Evolutionary conservation across 306 rosid species (phyloP).

Genomic region (Quercus gilva): DNA sequence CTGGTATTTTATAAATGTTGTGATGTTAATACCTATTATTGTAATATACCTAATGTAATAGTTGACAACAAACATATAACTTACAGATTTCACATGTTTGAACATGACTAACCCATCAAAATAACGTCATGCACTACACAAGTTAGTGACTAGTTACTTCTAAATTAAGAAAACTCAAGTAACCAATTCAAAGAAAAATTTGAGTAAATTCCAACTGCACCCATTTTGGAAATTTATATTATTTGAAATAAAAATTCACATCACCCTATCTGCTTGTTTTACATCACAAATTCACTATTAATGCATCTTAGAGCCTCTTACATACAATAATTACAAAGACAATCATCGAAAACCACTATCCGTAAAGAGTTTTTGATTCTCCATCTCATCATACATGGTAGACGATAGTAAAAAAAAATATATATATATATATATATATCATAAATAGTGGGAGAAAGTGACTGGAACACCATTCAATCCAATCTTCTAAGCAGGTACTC

Average conservation of each 20-base stretch:
- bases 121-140: too few relatives aligned
- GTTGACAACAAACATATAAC: too few relatives aligned
- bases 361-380: background rate
- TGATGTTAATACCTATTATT: too few relatives aligned
- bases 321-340: background rate
- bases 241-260: background rate
- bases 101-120: too few relatives aligned
- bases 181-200: background rate
- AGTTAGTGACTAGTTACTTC: too few relatives aligned
- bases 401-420: too few relatives aligned
- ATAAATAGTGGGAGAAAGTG: background rate
- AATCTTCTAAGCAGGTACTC: slow-evolving; percentile 77
- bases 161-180: too few relatives aligned
- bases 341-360: background rate
- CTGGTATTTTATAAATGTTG: too few relatives aligned
- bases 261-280: background rate
- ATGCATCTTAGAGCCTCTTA: background rate
- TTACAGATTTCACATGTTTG: too few relatives aligned
- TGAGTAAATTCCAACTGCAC: background rate
- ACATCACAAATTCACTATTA: background rate
- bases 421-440: background rate
- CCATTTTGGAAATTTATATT: background rate
- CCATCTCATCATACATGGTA: too few relatives aligned
- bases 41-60: too few relatives aligned
- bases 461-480: slow-evolving; percentile 46